Evolutionary conservation across 2,329 filamentous ascomycete species (phyloP).

Genomic region (Orbilia quercus): DNA sequence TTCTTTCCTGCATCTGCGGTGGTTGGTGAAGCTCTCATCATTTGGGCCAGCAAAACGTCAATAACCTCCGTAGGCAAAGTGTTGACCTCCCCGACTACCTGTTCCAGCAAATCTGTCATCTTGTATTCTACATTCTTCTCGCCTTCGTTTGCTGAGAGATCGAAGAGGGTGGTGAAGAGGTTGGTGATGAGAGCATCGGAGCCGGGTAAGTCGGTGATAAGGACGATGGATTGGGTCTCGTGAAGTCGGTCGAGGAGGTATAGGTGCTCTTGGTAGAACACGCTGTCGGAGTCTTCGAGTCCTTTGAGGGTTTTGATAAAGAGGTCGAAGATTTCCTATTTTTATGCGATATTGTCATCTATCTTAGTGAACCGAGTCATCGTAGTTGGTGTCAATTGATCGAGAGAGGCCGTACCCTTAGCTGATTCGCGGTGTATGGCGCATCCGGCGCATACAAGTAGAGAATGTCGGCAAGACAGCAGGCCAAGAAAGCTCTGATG

Average conservation of each 20-base stretch:
- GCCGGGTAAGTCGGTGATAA: constrained; percentile 87
- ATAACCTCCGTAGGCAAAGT: constrained; percentile 83
- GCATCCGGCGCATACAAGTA: constrained; percentile 93
- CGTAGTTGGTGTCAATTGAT: background rate
- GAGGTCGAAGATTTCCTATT: constrained; percentile 88
- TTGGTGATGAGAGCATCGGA: constrained; percentile 81
- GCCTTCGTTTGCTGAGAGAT: constrained; percentile 85
- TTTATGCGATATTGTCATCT: constrained; percentile 8
- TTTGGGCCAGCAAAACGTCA: constrained; percentile 94
- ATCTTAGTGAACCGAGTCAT: background rate
- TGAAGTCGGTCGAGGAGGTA: constrained; percentile 89
- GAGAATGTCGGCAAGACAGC: constrained; percentile 92
- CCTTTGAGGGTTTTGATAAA: constrained; percentile 72
- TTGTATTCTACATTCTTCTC: constrained; percentile 94
- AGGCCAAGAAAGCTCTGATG: constrained; percentile 86
- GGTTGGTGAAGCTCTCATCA: constrained; percentile 83
- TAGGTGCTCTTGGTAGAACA: constrained; percentile 74
- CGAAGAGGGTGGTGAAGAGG: constrained; percentile 89
- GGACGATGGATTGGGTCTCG: constrained; percentile 92
- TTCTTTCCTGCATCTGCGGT: constrained; percentile 33
- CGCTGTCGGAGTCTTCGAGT: constrained; percentile 57
- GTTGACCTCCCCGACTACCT: constrained; percentile 85
- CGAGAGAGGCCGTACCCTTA: constrained; percentile 74
- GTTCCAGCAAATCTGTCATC: constrained; percentile 85
- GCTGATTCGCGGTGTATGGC: constrained; percentile 87